Conservation (phyloP, 2,329 filamentous ascomycete genomes). For the Chalaropsis ovoidea region DNA sequence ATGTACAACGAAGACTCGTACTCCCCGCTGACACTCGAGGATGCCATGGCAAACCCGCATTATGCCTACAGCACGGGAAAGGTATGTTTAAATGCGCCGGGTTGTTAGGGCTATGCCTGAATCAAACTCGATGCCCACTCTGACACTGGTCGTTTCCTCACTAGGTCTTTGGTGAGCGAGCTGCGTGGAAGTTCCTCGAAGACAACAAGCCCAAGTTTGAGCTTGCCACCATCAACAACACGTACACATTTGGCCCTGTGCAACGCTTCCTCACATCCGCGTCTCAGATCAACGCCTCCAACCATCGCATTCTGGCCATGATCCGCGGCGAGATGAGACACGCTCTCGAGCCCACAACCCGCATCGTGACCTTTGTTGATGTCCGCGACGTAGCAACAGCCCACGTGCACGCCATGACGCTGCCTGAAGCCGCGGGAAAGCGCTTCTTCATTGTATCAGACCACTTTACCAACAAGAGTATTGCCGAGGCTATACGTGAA, state of each 20-base stretch:
- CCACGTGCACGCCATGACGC: constrained; percentile 50
- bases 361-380: constrained; percentile 41
- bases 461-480: constrained; percentile 34
- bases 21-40: constrained; percentile 30
- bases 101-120: neutral
- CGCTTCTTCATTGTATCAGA: constrained; percentile 49
- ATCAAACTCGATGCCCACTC: neutral
- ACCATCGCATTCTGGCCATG: constrained; percentile 52
- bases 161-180: constrained; percentile 52
- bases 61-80: constrained; percentile 33
- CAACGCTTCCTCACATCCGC: constrained; percentile 40
- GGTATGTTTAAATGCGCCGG: neutral
- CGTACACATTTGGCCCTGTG: constrained; percentile 53
- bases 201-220: constrained; percentile 43
- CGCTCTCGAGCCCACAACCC: constrained; percentile 43
- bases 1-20: constrained; percentile 29
- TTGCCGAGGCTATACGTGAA: constrained; percentile 33
- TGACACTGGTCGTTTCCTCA: neutral
- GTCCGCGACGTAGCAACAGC: constrained; percentile 52
- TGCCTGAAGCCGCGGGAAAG: constrained; percentile 48
- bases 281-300: constrained; percentile 44
- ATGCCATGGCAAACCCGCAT: constrained; percentile 27
- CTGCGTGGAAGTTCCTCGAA: constrained; percentile 46
- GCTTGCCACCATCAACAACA: constrained; percentile 51
- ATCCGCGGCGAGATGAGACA: constrained; percentile 52